Base-by-base conservation (phyloP, 306 rosid genomes). In the Cucumis hystrix region DNA sequence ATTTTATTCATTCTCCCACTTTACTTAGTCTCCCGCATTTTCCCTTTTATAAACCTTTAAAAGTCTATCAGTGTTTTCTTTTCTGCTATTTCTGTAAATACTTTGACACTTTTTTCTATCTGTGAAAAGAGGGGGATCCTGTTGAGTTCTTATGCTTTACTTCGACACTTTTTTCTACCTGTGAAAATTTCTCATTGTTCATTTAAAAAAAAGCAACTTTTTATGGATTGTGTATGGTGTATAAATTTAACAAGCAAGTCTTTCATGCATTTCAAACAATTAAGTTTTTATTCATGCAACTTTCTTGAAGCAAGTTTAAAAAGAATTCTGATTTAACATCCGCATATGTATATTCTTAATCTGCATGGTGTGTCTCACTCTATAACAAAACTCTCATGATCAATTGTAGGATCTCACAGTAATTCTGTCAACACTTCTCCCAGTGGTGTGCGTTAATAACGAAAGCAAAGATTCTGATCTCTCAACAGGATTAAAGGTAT, bases 401-500 rank as follows among this genome's bases (percentile, higher is more conserved):
- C 77, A 28, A 51, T 55, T 83, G 83, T 89, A 94, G 98, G 98
- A 94, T 57, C 90, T 91, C 81, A 89, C 88, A 10, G 81, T 85
- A 74, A 84, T 90, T 80, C 84, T 91, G 75, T 92, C 87, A 14
- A 86, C 97, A 30, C 96, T 94, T 73, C 89, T 94, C 72, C 90
- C 93, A 0, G 98, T 90, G 84, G 91, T 90, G 82, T 86, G 87
- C 80, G 78, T 89, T 60, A 88, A 90, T 82, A 90, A 76, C 77
- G 95, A 94, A 75, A 87, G 80, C 88, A 91, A 90, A 73, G 98
- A 91, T 41, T 83, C 97, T 78, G 93, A 81, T 90, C 90, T 89
- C 79, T 89, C 97, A 39, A 84, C 86, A 78, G 97, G 93, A 79
- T 83, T 94, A 79, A 94, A 91, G 98, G 98, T 93, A 74, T 63